Base-by-base conservation (phyloP, 2,329 filamentous ascomycete genomes). In the Phaeosphaeriaceae sp. region DNA sequence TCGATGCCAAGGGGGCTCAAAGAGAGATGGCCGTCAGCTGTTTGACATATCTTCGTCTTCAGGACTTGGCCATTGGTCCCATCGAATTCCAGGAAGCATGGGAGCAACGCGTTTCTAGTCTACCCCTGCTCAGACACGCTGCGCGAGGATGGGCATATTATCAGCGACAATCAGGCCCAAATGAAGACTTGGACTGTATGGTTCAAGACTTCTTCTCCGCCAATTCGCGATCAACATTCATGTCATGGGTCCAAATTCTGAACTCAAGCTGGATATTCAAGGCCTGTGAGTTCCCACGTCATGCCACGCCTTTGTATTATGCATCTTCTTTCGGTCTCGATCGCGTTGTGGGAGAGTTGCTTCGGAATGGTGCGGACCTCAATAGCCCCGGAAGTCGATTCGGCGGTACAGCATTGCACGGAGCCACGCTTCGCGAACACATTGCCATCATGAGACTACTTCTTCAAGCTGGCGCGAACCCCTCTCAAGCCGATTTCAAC, bases 211-310 rank as follows among this genome's bases (percentile, higher is more conserved):
- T 56, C 54, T 56, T 56, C 54, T 28, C 47, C 3, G 21, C 48
- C 4, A 15, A 52, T 11, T 26, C 22, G 9, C 47, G 40, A 19
- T 3, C 13, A n/a, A 30, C 22, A 13, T 56, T 56, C 54, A 56
- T 56, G 54, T 56, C 54, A n/a, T 56, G 54, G 54, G 26, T 56
- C 10, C 54, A 56, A 52, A 24, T 56, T 2, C 48, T 56, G 17
- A 56, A 51, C 48, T 51, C 23, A 13, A 51, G 49, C n/a, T 56
- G 54, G 54, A 40, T 42, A 2, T 21, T 44, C 17, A 30, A 30
- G 11, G 28, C 28, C 28, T 30, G 11, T 30, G 28, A 30, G 28
- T 52, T 51, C 21, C 54, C 54, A 6, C 47, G 40, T 0, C 54
- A 56, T 28, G 54, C 54, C 7, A 56, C 54, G 10, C 30, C 54